Evolutionary conservation across 306 rosid species (phyloP), one percentile per base, ranked within the genome.

Genomic region (Sicyos edulis): DNA sequence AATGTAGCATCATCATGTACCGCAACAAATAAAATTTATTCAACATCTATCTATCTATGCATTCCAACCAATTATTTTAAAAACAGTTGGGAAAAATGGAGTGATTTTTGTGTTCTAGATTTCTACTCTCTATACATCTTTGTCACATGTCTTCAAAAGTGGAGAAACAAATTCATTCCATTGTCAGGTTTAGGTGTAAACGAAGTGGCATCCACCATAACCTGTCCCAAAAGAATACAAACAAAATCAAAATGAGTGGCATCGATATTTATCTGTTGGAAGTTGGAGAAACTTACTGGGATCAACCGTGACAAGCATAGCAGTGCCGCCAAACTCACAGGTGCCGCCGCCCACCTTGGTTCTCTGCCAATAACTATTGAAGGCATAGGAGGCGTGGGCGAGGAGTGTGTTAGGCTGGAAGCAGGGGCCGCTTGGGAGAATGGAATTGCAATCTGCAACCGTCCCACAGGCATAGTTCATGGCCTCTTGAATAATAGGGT

Each of bases 391-490:
- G 45, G 99, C 97, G 50, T 91, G 99, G 42, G 99, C 92, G 40
- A 67, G 66, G 26, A 87, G 40, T 11, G 85, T 76, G 32, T 87
- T 14, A 58, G 99, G 99, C 73, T 85, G n/a, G 72, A 76, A 93
- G 83, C 99, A 93, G 0, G 83, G 37, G 29, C 99, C 97, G 53
- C 59, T 76, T 47, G 97, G 95, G 79, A 24, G 80, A 76, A 93
- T 80, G 0, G 97, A 78, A 44, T 17, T 70, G 10, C 99, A 93
- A 47, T 89, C 92, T 0, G 97, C 99, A 58, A 92, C 99, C 1
- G 95, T 86, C 76, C 88, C 90, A 26, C 99, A 93, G 1, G 97
- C 99, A 52, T 93, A 93, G 66, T 85, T 88, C 99, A 93, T 88
- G 10, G 99, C 99, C 76, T 93, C 99, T 79, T 86, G 82, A 52